Evolutionary conservation across 768 basidiomycete genomes (phyloP), one percentile per base, ranked within the genome.

Genomic region (Phylloporus arenicola): DNA sequence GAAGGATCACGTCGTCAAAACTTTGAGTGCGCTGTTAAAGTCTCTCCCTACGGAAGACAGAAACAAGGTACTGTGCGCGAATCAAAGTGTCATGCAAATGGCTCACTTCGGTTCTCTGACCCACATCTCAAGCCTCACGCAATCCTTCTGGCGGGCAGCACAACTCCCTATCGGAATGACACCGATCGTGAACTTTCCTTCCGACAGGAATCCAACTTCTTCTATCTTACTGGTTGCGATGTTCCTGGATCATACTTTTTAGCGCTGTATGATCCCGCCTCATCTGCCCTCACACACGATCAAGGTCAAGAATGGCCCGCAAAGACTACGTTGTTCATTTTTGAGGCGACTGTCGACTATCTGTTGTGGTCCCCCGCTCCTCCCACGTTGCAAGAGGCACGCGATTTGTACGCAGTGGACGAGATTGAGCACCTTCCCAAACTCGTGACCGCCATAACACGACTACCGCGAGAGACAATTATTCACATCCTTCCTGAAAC

Each of bases 341-440:
- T 92, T 1, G 76, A 86, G 48, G 79, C 81, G 17, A 81, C 85
- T 45, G 72, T 82, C 3, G 81, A 72, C 0, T 87, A 89, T 61
- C 68, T 91, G 46, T 82, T 96, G 83, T 97, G 94, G 94, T 86
- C 84, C 6, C 82, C 88, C 3, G 82, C 91, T 14, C 92, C 92
- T 0, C 84, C 84, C 0, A 81, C 88, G 0, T 70, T 85, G 1
- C 68, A 80, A 16, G 75, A 79, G 27, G 82, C 81, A 3, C 72
- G 76, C 11, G 55, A 64, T 16, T 75, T 76, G 12, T 76, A 86
- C 57, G 77, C 86, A 30, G 79, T 82, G 16, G 80, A 88, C n/a
- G 59, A 69, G 12, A 69, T 88, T 27, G 70, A 74, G n/a, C 72
- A 85, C 53, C 69, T 75, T 0, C 57, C 69, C 3, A 67, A 68